A percentile compares a stretch with the other conserved stretches of the same genome.
Conservation (phyloP, 495 filamentous ascomycete species). For the Penicillium paxilli region DNA sequence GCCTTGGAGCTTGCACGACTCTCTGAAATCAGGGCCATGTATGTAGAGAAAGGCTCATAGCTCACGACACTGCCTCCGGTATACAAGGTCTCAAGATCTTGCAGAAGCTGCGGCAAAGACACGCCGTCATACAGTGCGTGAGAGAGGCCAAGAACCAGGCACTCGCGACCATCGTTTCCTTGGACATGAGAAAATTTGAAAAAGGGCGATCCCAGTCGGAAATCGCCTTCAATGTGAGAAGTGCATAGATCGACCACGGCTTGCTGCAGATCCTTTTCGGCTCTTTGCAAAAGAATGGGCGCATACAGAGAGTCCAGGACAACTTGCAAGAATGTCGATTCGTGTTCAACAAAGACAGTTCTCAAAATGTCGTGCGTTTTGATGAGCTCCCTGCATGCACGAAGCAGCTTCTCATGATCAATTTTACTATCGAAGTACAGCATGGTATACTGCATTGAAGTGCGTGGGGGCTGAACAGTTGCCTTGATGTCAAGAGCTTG, state of each 20-base stretch:
- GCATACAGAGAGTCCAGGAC: constrained; percentile 46
- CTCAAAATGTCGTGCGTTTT: constrained; percentile 61
- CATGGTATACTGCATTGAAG: constrained; percentile 46
- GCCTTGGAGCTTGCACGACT: constrained; percentile 16
- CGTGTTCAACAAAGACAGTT: constrained; percentile 61
- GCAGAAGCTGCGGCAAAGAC: constrained; percentile 57
- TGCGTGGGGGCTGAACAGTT: constrained; percentile 48
- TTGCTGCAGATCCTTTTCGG: constrained; percentile 38
- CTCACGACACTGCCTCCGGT: constrained; percentile 24
- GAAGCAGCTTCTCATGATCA: constrained; percentile 26
- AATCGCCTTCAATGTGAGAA: constrained; percentile 37
- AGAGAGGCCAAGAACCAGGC: constrained; percentile 58
- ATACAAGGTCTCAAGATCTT: constrained; percentile 49
- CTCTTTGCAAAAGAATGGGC: constrained; percentile 26
- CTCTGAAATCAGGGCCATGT: constrained; percentile 33
- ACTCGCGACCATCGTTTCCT: constrained; percentile 34
- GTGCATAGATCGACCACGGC: constrained; percentile 42
- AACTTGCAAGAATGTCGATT: constrained; percentile 49
- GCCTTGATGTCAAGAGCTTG: constrained; percentile 50
- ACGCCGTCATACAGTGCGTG: constrained; percentile 72
- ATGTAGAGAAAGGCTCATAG: constrained; percentile 53
- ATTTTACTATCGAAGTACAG: constrained; percentile 36
- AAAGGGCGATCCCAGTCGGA: constrained; percentile 57
- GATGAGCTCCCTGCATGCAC: constrained; percentile 42
- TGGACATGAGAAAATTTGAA: constrained; percentile 52